phyloP scores from a whole-genome alignment of 2,329 filamentous ascomycete genomes.

The Dothistroma pini region DNA sequence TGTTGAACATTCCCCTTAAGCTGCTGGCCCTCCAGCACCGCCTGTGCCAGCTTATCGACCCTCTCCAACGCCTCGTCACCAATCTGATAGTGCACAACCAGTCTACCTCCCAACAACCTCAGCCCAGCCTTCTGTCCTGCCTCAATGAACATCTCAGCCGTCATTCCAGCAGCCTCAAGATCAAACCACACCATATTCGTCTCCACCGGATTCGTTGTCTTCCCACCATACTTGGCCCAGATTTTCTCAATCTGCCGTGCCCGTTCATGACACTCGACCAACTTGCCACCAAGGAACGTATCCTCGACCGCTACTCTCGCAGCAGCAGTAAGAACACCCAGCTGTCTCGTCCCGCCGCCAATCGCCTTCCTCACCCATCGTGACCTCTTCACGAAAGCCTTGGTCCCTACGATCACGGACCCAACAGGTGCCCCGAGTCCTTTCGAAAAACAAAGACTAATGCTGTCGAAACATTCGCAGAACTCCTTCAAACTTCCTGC shows the following conservation, averaged over 20 bases:
- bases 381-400: slow-evolving; percentile 60
- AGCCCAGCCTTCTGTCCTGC: slow-evolving; percentile 57
- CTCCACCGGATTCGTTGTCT: slow-evolving; percentile 65
- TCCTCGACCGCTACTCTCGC: slow-evolving; percentile 75
- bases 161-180: slow-evolving; percentile 57
- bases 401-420: slow-evolving; percentile 63
- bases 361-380: slow-evolving; percentile 77
- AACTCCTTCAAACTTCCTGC: slow-evolving; percentile 65
- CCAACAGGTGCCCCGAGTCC: slow-evolving; percentile 78
- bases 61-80: slow-evolving; percentile 59
- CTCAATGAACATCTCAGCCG: slow-evolving; percentile 51
- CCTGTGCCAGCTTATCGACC: slow-evolving; percentile 55
- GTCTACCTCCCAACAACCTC: slow-evolving; percentile 53
- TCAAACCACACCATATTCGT: slow-evolving; percentile 95
- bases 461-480: slow-evolving; percentile 65
- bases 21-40: slow-evolving; percentile 31
- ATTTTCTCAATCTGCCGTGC: slow-evolving; percentile 60
- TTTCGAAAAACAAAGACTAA: slow-evolving; percentile 78
- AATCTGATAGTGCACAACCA: slow-evolving; percentile 72
- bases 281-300: slow-evolving; percentile 67
- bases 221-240: slow-evolving; percentile 69
- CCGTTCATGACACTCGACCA: slow-evolving; percentile 58
- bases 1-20: slow-evolving; percentile 24
- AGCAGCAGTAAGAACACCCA: slow-evolving; percentile 71
- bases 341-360: slow-evolving; percentile 73